Conservation (phyloP, 345 rosid genomes). For the Eucalyptus tenuipes region DNA sequence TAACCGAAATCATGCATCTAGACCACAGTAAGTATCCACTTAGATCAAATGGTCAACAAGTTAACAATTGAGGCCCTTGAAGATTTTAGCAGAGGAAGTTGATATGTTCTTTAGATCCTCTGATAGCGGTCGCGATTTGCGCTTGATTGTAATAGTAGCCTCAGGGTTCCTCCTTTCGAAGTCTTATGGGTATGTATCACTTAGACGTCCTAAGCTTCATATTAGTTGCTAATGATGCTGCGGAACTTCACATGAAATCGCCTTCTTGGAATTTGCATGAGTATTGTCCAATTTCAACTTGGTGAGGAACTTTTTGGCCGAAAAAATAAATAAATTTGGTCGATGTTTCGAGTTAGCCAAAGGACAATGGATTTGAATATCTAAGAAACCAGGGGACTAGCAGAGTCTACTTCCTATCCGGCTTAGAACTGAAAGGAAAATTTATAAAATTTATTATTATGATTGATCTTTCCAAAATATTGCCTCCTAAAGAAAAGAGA, state of each 20-base stretch:
- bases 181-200: not conserved
- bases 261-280: not conserved
- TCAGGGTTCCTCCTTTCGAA: not conserved
- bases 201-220: not conserved
- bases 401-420: not conserved
- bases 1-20: not conserved
- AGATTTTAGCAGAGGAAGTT: not conserved
- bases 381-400: not conserved
- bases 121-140: rapidly evolving
- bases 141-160: not conserved
- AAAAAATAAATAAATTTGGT: not conserved
- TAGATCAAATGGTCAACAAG: not conserved
- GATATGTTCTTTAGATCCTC: too few relatives aligned
- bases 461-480: not conserved
- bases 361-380: not conserved
- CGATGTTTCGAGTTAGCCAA: not conserved
- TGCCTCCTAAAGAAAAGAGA: not conserved
- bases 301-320: not conserved
- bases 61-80: not conserved
- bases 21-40: not conserved
- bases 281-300: not conserved
- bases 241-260: not conserved
- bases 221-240: not conserved
- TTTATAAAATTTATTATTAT: not conserved
- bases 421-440: not conserved